Conservation (phyloP, 2,329 filamentous ascomycete species). For the Bertia moriformis region DNA sequence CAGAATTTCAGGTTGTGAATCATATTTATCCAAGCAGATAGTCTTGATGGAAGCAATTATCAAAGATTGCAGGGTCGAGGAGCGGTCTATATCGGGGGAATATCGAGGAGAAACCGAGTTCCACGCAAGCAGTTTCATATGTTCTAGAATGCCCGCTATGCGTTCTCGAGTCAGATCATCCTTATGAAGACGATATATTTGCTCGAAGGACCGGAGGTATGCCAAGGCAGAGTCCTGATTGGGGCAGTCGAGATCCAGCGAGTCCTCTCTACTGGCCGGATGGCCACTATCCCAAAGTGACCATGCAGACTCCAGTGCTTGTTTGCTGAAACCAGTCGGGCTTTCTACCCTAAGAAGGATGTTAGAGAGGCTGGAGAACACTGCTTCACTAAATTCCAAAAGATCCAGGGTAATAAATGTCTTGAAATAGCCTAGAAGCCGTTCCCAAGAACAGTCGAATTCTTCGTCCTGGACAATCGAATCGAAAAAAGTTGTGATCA, state of each 20-base stretch:
- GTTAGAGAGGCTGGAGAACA: slow-evolving; percentile 44
- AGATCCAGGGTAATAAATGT: slow-evolving; percentile 45
- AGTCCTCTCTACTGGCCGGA: slow-evolving; percentile 29
- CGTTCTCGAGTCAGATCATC: slow-evolving; percentile 44
- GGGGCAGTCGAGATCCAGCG: slow-evolving; percentile 26
- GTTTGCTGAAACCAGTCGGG: slow-evolving; percentile 27
- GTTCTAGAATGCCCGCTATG: slow-evolving; percentile 52
- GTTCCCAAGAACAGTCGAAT: slow-evolving; percentile 63
- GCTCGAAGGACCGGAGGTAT: slow-evolving; percentile 63
- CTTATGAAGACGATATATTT: slow-evolving; percentile 65
- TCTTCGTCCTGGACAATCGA: slow-evolving; percentile 49
- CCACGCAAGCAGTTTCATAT: slow-evolving; percentile 59
- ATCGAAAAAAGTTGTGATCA: slow-evolving; percentile 65
- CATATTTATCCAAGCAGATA: slow-evolving; percentile 50
- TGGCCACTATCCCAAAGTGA: slow-evolving; percentile 53
- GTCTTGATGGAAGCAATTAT: slow-evolving; percentile 55
- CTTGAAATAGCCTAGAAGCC: slow-evolving; percentile 57
- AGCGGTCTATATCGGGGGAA: slow-evolving; percentile 56
- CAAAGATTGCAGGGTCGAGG: slow-evolving; percentile 58
- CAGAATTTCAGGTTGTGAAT: slow-evolving; percentile 55
- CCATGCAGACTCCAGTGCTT: slow-evolving; percentile 50
- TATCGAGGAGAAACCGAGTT: slow-evolving; percentile 55
- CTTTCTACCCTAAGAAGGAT: slow-evolving; percentile 24
- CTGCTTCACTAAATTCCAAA: slow-evolving; percentile 55
- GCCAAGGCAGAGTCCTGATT: slow-evolving; percentile 75